Percentiles rank a stretch among this genome's conserved stretches.
Evolutionary conservation across 331 rosid species (phyloP).

Genomic region (Acacia pycnantha): DNA sequence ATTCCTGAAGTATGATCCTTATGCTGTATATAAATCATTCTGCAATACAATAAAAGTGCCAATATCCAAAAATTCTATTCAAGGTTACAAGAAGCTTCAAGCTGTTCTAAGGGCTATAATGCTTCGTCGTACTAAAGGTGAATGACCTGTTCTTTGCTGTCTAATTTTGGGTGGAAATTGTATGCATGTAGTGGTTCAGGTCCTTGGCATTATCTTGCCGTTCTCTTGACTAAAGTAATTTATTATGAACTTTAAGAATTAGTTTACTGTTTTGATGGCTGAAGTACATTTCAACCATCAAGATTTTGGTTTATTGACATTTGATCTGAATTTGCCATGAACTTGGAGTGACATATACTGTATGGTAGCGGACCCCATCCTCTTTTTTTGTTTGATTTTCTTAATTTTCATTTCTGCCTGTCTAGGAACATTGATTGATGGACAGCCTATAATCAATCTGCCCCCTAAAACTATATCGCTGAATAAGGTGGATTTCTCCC

Average conservation of each 20-base stretch:
- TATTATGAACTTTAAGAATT: background rate
- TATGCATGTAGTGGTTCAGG: background rate
- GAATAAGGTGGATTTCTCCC: constrained; percentile 77
- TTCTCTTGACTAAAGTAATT: constrained; percentile 6
- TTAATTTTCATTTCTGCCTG: constrained; percentile 23
- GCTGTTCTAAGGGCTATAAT: constrained; percentile 96
- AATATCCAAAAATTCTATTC: constrained; percentile 75
- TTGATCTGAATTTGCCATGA: constrained; percentile 19
- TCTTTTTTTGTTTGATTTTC: constrained; percentile 15
- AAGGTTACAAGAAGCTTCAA: constrained; percentile 98
- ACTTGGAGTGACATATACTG: constrained; percentile 18
- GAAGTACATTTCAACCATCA: constrained; percentile 12
- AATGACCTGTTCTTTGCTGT: constrained; percentile 9
- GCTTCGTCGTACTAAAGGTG: constrained; percentile 99
- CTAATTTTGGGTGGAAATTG: constrained; percentile 3
- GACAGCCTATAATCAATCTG: constrained; percentile 80
- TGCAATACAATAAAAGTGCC: constrained; percentile 83
- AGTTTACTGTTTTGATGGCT: background rate
- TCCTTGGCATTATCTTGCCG: constrained; percentile 15
- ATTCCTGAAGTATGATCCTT: constrained; percentile 94
- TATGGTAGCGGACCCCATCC: constrained; percentile 21
- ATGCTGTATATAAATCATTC: constrained; percentile 87
- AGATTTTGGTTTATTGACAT: constrained; percentile 21
- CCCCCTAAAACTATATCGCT: constrained; percentile 76
- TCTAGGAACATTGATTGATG: constrained; percentile 83